phyloP scores from a whole-genome alignment of 345 rosid species.

The Fremontodendron californicum region DNA sequence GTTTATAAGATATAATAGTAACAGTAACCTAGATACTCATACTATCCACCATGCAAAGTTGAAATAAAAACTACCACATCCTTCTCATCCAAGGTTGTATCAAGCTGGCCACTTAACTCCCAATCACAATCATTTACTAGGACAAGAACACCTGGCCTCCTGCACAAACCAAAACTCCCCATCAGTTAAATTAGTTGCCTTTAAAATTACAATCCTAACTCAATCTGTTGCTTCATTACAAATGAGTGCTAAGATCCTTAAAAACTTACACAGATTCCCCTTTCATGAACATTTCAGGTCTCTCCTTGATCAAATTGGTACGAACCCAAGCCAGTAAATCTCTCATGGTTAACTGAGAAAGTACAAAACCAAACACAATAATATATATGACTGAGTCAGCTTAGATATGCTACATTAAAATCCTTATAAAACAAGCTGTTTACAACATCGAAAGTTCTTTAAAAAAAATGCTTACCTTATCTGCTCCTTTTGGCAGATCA shows the following conservation, averaged over 20 bases:
- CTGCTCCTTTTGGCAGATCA: constrained; percentile 42
- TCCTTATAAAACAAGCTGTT: background rate
- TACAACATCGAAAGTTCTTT: background rate
- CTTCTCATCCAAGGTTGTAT: constrained; percentile 69
- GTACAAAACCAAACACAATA: background rate
- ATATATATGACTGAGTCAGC: background rate
- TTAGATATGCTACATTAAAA: background rate
- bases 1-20: background rate
- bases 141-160: constrained; percentile 91
- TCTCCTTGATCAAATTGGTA: constrained; percentile 82
- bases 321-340: constrained; percentile 76
- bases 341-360: constrained; percentile 66
- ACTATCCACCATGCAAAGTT: constrained; percentile 86
- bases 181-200: background rate
- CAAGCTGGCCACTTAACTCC: constrained; percentile 92
- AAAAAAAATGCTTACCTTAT: constrained; percentile 40
- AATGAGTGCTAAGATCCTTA: background rate
- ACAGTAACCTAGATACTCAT: constrained; percentile 10
- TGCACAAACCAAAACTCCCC: constrained; percentile 27
- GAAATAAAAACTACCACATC: constrained; percentile 90
- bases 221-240: background rate
- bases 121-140: constrained; percentile 94
- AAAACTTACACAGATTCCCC: constrained; percentile 84
- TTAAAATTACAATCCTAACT: background rate
- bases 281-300: constrained; percentile 97